Evolutionary conservation across 2,329 filamentous ascomycete genomes (phyloP), one percentile per base, ranked within the genome.

Genomic region (Zasmidium angulare): DNA sequence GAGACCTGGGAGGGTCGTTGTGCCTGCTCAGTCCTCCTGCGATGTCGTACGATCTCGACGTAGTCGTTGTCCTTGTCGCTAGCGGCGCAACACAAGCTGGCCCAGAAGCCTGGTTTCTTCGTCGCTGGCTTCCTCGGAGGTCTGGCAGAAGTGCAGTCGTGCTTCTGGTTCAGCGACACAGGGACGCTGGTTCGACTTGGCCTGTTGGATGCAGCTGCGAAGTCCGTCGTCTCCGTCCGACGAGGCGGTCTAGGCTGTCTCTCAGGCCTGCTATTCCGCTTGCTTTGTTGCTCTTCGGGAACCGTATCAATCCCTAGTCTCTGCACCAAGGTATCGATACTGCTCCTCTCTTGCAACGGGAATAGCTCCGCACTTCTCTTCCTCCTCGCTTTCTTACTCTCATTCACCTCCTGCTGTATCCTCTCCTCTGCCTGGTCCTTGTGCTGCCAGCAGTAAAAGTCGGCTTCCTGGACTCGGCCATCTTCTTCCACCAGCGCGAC

Each of bases 401-500:
- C 48, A 26, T 58, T 59, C 31, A 64, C 53, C 55, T 62, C 57
- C 46, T 59, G 43, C 24, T 57, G 31, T 3, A 60, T 59, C 46
- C 48, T 43, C n/a, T 53, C 71, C 55, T 78, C 72, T 2, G 91
- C 91, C 75, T 99, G 95, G 58, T 95, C 91, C 72, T 90, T 93
- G 78, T 99, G 95, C 74, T 97, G 92, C 89, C 90, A 96, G 80
- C 93, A 98, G 77, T 92, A 97, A 52, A 88, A 83, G n/a, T 77
- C 80, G 3, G 87, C 85, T 31, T 77, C 80, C 11, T 61, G 56
- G 61, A 86, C 82, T 50, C 85, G 81, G 58, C 79, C 77, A 1
- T 83, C 81, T 61, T 86, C 82, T 10, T 76, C 74, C 2, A 75
- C 69, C 1, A 80, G 71, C 12, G 68, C 77, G 4, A 79, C 69